Conservation (phyloP, 352 stramenopile genomes). For the Aphanomyces astaci region DNA sequence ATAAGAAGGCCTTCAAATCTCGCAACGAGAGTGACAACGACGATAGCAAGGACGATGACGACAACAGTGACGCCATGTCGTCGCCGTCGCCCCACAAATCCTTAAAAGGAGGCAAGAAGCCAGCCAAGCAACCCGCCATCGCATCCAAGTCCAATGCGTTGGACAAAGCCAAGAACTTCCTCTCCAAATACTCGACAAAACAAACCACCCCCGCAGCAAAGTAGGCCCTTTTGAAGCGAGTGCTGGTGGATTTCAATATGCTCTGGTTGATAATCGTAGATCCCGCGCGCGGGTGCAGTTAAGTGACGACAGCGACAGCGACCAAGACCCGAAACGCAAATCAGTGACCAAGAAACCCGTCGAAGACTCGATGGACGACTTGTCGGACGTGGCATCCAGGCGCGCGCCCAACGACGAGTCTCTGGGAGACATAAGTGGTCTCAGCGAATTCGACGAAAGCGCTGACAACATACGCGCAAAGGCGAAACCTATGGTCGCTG, state of each 20-base stretch:
- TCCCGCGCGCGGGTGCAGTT: slow-evolving; percentile 33
- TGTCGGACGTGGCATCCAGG: slow-evolving; percentile 5
- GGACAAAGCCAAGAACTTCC: slow-evolving; percentile 62
- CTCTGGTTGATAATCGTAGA: too few species aligned
- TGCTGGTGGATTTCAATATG: too few species aligned
- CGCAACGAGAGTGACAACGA: slow-evolving; percentile 29
- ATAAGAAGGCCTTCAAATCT: slow-evolving; percentile 31
- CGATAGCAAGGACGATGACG: not conserved
- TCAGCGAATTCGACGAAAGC: slow-evolving; percentile 10
- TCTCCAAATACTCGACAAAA: slow-evolving; percentile 63
- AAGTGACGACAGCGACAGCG: slow-evolving; percentile 43
- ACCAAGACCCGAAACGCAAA: slow-evolving; percentile 28
- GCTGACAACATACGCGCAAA: not conserved
- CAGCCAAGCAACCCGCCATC: not conserved
- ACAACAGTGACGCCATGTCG: not conserved
- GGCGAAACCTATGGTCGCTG: not conserved
- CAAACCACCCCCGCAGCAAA: not conserved
- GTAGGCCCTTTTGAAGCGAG: too few species aligned
- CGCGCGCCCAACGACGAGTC: not conserved
- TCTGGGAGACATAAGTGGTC: not conserved
- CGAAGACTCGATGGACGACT: slow-evolving; percentile 9
- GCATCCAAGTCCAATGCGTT: slow-evolving; percentile 31
- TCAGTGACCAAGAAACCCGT: not conserved
- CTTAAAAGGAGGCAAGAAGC: not conserved
- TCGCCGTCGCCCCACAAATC: not conserved